Percentiles rank a stretch among this genome's conserved stretches.
Conservation (phyloP, 805 yeast species). For the Candida morakotiae region DNA sequence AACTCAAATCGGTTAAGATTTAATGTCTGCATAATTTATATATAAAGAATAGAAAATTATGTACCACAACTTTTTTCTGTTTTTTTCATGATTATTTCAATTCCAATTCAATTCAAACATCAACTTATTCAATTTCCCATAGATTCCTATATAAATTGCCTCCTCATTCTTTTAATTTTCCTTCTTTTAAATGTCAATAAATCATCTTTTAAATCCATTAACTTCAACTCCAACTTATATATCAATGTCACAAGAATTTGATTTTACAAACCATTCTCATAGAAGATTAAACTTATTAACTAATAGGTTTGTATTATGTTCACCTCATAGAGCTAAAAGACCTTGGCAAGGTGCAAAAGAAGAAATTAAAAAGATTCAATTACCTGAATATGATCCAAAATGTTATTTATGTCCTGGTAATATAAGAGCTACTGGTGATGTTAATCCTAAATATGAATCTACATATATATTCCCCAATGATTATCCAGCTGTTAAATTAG, state of each 20-base stretch:
- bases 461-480: constrained; percentile 67
- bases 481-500: constrained; percentile 62
- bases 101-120: too few species aligned
- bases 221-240: constrained; percentile 16
- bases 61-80: too few species aligned
- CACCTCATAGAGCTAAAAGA: constrained; percentile 74
- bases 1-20: background rate
- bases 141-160: too few species aligned
- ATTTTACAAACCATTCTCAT: constrained; percentile 57
- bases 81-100: too few species aligned
- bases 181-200: constrained; percentile 11
- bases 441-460: constrained; percentile 52
- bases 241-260: constrained; percentile 30
- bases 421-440: constrained; percentile 55
- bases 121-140: too few species aligned
- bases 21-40: constrained; percentile 4
- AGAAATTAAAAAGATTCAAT: constrained; percentile 31
- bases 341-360: constrained; percentile 82
- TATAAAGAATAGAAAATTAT: too few species aligned
- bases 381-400: constrained; percentile 56
- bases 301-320: constrained; percentile 64
- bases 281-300: constrained; percentile 68
- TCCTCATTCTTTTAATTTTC: too few species aligned
- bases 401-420: constrained; percentile 77
- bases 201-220: constrained; percentile 17